Percentiles rank a stretch among this genome's conserved stretches.
Conservation (phyloP, 306 rosid species). For the Sphenostylis stenocarpa region DNA sequence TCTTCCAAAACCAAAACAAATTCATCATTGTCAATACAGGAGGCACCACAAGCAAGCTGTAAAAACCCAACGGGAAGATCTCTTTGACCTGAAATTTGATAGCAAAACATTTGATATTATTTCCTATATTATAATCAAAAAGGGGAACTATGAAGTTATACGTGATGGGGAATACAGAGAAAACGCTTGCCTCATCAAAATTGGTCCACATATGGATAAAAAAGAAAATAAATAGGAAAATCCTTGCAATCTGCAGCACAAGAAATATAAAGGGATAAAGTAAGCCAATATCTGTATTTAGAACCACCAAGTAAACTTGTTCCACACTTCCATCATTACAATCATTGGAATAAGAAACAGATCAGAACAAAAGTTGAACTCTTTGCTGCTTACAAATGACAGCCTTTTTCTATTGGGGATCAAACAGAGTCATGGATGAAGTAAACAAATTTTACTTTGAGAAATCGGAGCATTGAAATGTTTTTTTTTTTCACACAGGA, state of each 20-base stretch:
- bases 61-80: conserved; percentile 67
- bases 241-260: conserved; percentile 73
- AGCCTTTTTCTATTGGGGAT: neutral
- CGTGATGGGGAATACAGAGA: conserved; percentile 1
- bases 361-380: neutral
- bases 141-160: neutral
- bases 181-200: conserved; percentile 72
- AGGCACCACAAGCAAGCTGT: conserved; percentile 65
- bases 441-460: neutral
- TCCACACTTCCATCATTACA: neutral
- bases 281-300: neutral
- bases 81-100: conserved; percentile 56
- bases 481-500: neutral
- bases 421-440: neutral
- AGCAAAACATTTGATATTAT: conserved; percentile 13
- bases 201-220: conserved; percentile 68
- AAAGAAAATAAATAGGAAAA: conserved; percentile 71
- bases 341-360: conserved; percentile 12
- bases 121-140: neutral
- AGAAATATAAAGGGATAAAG: conserved; percentile 6
- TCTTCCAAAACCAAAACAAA: conserved; percentile 92
- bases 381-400: neutral
- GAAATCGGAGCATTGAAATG: neutral
- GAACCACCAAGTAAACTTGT: conserved; percentile 16
- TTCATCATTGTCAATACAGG: conserved; percentile 65